Conservation (phyloP, 441 rosid species). For the Erysimum cheiri region DNA sequence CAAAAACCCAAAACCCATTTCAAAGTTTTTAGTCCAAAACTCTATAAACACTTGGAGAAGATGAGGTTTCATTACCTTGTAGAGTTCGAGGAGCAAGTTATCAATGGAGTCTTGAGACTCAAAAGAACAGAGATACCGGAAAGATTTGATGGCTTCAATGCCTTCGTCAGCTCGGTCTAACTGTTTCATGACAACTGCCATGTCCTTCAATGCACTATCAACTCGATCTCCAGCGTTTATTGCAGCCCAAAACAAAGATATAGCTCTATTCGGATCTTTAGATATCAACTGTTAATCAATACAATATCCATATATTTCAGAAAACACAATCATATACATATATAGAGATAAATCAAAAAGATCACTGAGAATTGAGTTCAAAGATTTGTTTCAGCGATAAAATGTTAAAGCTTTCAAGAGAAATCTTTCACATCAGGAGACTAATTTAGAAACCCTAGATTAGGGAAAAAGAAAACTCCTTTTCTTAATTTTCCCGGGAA, state of each 20-base stretch:
- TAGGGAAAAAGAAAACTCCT: neutral
- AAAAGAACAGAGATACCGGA: constrained; percentile 74
- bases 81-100: constrained; percentile 85
- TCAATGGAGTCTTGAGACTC: constrained; percentile 89
- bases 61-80: constrained; percentile 56
- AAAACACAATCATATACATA: neutral
- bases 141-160: constrained; percentile 88
- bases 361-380: neutral
- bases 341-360: constrained; percentile 7
- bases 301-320: constrained; percentile 1
- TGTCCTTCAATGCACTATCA: constrained; percentile 90
- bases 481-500: constrained; percentile 24
- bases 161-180: constrained; percentile 85
- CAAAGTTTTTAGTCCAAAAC: neutral
- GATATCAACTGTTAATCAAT: constrained; percentile 60
- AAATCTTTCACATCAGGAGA: neutral
- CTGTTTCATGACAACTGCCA: constrained; percentile 95
- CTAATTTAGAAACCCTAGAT: neutral
- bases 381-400: neutral
- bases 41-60: neutral
- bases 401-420: neutral
- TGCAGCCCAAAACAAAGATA: constrained; percentile 92
- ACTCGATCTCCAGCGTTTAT: constrained; percentile 87
- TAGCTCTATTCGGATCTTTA: constrained; percentile 77
- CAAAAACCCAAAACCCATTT: constrained; percentile 14